Evolutionary conservation across 352 stramenopile genomes (phyloP).

Genomic region (Phytophthora ohioensis): DNA sequence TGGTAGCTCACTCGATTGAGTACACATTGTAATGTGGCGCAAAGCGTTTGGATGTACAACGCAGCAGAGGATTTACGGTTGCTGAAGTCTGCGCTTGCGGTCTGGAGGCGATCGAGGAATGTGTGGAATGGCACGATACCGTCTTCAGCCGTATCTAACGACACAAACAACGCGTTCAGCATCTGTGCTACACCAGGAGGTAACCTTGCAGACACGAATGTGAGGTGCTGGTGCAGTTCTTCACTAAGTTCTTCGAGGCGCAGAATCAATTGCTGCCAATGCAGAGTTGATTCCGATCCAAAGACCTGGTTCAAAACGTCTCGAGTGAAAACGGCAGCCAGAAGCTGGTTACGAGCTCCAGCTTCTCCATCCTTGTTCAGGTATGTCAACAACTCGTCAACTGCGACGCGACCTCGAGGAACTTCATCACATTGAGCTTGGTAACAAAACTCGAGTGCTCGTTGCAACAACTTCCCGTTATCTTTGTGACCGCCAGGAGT

Average conservation of each 20-base stretch:
- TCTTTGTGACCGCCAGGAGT: conserved; percentile 5
- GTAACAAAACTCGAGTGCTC: conserved; percentile 42
- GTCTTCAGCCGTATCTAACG: conserved; percentile 52
- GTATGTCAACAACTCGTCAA: conserved; percentile 12
- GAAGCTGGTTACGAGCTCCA: conserved; percentile 19
- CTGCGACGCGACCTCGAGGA: conserved; percentile 27
- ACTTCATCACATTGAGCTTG: conserved; percentile 32
- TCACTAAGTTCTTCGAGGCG: conserved; percentile 48
- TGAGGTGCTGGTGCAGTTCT: conserved; percentile 49
- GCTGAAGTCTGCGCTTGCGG: conserved; percentile 25
- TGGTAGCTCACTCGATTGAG: conserved; percentile 39
- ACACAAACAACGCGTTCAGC: conserved; percentile 46
- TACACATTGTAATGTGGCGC: conserved; percentile 35
- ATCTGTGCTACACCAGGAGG: conserved; percentile 27
- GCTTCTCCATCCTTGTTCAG: conserved; percentile 19
- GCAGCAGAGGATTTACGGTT: conserved; percentile 30
- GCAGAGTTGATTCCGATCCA: conserved; percentile 39
- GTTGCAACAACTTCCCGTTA: conserved; percentile 24
- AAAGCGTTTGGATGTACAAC: conserved; percentile 40
- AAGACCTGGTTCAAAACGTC: conserved; percentile 35
- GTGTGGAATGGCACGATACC: conserved; percentile 54
- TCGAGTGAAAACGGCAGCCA: conserved; percentile 23
- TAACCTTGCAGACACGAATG: conserved; percentile 36
- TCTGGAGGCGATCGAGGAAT: conserved; percentile 46
- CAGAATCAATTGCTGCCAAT: conserved; percentile 74